Conservation (phyloP, 202 grass and related monocot species). For the Brachypodium distachyon region DNA sequence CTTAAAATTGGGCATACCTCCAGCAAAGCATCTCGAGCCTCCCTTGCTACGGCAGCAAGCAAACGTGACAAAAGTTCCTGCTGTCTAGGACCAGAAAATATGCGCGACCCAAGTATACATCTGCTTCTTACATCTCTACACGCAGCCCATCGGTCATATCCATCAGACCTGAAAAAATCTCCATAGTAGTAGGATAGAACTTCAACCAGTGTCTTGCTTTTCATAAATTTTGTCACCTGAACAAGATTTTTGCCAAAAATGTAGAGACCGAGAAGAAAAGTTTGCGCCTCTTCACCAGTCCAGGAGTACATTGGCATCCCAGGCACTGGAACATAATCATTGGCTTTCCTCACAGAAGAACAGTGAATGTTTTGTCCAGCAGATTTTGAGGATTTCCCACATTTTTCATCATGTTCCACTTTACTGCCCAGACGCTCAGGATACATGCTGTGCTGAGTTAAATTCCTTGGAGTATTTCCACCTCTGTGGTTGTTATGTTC, state of each 20-base stretch:
- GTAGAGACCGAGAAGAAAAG: constrained; percentile 82
- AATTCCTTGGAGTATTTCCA: constrained; percentile 16
- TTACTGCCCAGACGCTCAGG: constrained; percentile 5
- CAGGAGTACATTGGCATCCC: constrained; percentile 36
- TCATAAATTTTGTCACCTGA: constrained; percentile 53
- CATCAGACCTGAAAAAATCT: constrained; percentile 65
- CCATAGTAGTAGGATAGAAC: constrained; percentile 84
- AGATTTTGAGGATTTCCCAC: constrained; percentile 11
- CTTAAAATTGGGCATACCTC: constrained; percentile 55
- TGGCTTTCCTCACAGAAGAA: constrained; percentile 18
- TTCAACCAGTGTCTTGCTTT: constrained; percentile 61
- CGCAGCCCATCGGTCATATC: constrained; percentile 53
- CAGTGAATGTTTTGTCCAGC: constrained; percentile 15
- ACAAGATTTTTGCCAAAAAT: constrained; percentile 89
- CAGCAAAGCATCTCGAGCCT: constrained; percentile 58
- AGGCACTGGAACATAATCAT: constrained; percentile 45
- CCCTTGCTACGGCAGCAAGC: constrained; percentile 39
- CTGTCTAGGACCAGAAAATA: constrained; percentile 86
- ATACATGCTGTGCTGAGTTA: constrained; percentile 8
- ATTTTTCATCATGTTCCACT: constrained; percentile 37
- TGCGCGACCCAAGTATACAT: constrained; percentile 60
- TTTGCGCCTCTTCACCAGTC: constrained; percentile 58
- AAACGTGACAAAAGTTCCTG: constrained; percentile 74
- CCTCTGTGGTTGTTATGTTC: constrained; percentile 8
- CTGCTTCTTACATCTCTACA: constrained; percentile 73